Conservation (phyloP, 176 grass and related monocot genomes). For the Elaeis guineensis region DNA sequence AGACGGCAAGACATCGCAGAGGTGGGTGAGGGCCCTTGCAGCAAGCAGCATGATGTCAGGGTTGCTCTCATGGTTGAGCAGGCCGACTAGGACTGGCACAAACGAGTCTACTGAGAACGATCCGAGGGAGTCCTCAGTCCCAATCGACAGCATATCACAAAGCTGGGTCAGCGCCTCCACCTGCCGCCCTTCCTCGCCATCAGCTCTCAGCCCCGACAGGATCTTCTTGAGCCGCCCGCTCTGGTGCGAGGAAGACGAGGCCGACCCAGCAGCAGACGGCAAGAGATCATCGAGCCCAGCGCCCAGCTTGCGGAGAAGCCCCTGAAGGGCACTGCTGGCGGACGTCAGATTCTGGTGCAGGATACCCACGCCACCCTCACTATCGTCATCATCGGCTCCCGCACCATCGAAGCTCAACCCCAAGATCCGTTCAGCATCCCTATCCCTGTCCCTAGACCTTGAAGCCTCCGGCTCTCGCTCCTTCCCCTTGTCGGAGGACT, state of each 20-base stretch:
- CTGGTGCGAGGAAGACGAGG: slow-evolving; percentile 25
- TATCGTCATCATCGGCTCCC: slow-evolving; percentile 44
- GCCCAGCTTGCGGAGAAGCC: slow-evolving; percentile 68
- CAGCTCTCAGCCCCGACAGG: slow-evolving; percentile 46
- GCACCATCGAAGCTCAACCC: slow-evolving; percentile 47
- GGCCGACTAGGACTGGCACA: slow-evolving; percentile 64
- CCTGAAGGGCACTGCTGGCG: slow-evolving; percentile 69
- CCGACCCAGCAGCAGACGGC: slow-evolving; percentile 38
- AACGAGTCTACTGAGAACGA: slow-evolving; percentile 65
- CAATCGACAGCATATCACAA: slow-evolving; percentile 79
- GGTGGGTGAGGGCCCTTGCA: slow-evolving; percentile 60
- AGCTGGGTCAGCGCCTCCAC: slow-evolving; percentile 66
- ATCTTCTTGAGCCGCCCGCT: slow-evolving; percentile 60
- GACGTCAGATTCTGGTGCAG: slow-evolving; percentile 63
- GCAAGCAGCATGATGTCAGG: slow-evolving; percentile 87
- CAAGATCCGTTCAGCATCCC: slow-evolving; percentile 58
- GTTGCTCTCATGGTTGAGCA: slow-evolving; percentile 72
- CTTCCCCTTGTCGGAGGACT: slow-evolving; percentile 49
- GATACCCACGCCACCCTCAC: slow-evolving; percentile 42
- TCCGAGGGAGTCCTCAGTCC: slow-evolving; percentile 63
- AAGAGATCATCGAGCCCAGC: slow-evolving; percentile 73
- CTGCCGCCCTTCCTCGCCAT: slow-evolving; percentile 63
- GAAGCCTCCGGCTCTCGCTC: slow-evolving; percentile 64
- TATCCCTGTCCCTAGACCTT: slow-evolving; percentile 35
- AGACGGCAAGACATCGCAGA: slow-evolving; percentile 64